Base-by-base conservation (phyloP, 208 protist genomes). In the Zelonia costaricensis region DNA sequence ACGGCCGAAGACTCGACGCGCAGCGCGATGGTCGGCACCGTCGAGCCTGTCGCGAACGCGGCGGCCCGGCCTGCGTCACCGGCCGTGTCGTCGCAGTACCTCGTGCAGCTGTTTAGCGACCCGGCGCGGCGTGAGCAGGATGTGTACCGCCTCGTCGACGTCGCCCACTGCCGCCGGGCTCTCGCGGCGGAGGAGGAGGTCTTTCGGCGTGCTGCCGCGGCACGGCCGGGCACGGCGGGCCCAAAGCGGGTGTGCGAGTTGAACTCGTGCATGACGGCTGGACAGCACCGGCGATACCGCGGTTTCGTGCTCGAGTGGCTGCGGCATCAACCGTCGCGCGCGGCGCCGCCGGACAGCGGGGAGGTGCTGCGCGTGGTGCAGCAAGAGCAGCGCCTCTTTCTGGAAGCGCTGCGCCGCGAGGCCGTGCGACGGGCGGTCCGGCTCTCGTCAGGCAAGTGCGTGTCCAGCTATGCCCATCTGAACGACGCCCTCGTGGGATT, bases 251-350 rank as follows among this genome's bases (percentile, higher is more conserved):
- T 76, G 7, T 9, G 39, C 13, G 76, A 69, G 23, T 88, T 82
- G 61, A 65, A 69, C 53, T 86, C 86, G 20, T 88, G 77, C 45
- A 56, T 92, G 2, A 89, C 86, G 20, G 54, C 47, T 15, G 86
- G 86, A 8, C 86, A 92, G 72, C 82, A 89, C 43, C 70, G 35
- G 28, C 80, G 78, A 35, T 92, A 89, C 58, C 72, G 62, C 16
- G 44, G 65, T 1, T 47, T 77, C 30, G 54, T 92, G 36, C 13
- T 64, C 13, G 59, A 62, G 35, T 82, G 76, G 66, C 65, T 72
- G 38, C 59, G 59, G 18, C 43, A 69, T 28, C 58, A 48, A 59
- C 64, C 49, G 16, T 57, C 53, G 28, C 47, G 42, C 33, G 16
- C 48, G 5, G 58, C 55, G 4, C 58, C 81, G 39, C 84, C 84